Evolutionary conservation across 2,329 filamentous ascomycete genomes (phyloP), one percentile per base, ranked within the genome.

Genomic region (Aspergillus awamori): DNA sequence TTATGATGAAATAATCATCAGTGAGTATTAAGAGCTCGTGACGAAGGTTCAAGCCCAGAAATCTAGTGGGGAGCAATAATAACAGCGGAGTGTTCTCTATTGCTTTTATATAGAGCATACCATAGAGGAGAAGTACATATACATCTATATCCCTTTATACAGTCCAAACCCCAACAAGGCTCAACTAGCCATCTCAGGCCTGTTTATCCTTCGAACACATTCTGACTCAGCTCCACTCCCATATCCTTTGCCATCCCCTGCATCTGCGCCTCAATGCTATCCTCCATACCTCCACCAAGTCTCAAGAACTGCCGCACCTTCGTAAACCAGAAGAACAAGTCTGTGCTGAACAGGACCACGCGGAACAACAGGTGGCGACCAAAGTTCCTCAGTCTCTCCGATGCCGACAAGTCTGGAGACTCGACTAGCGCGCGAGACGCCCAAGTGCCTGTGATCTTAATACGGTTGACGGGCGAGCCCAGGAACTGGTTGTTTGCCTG

Each of bases 381-480:
- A 65, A 87, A 88, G 71, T 94, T 91, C 57, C 80, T 78, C 68
- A 90, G 80, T 53, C 91, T 82, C 76, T 92, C 84, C 0, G 78
- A 72, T 60, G 85, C 80, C 3, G 84, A 84, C 59, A 92, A 79
- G 72, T 90, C 85, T 15, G 81, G 83, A 65, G 89, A 88, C 76
- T 96, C 88, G 24, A 89, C 89, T n/a, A 98, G 80, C 57, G 92
- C 93, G 22, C 91, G 83, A 62, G 87, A 91, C 1, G 94, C 94
- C 94, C 94, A 98, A 60, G 87, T 83, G 22, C 93, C 93, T 64
- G 95, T 97, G 74, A 96, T 93, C 80, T 97, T 97, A 76, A 98
- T 87, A 1, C 95, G 83, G 76, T 97, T 93, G 47, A 97, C 92
- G 0, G 93, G 93, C 0, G 89, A 92, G 22, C 93, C 93, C 55